Evolutionary conservation across 352 stramenopile species (phyloP).

Genomic region (Phytophthora vignae): DNA sequence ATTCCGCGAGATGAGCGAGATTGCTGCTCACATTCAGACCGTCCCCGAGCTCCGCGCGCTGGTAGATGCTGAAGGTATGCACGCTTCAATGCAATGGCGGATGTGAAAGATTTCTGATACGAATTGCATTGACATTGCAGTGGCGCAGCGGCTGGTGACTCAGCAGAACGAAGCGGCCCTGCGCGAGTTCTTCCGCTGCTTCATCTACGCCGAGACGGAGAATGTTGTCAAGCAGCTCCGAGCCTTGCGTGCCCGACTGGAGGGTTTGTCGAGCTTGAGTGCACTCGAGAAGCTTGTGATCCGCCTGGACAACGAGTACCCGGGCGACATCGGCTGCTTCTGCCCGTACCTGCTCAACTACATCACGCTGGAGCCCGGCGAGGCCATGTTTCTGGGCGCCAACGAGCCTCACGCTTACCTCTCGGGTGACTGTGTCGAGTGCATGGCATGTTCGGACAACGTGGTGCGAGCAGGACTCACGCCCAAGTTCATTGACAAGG

Average conservation of each 20-base stretch:
- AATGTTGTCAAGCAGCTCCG: slow-evolving; percentile 79
- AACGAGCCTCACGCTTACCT: slow-evolving; percentile 99
- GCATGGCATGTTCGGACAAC: slow-evolving; percentile 99
- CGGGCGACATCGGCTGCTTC: slow-evolving; percentile 97
- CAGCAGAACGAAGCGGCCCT: slow-evolving; percentile 55
- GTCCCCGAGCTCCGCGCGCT: slow-evolving; percentile 92
- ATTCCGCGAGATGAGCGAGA: slow-evolving; percentile 95
- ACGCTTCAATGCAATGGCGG: background rate
- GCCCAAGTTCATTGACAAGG: slow-evolving; percentile 99
- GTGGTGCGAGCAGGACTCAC: slow-evolving; percentile 98
- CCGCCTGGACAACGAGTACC: slow-evolving; percentile 94
- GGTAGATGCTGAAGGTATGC: slow-evolving; percentile 54
- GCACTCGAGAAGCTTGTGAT: slow-evolving; percentile 87
- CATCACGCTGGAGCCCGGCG: slow-evolving; percentile 94
- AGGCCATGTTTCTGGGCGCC: slow-evolving; percentile 97
- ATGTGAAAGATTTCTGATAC: background rate
- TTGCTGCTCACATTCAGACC: slow-evolving; percentile 86
- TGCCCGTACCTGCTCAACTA: slow-evolving; percentile 99
- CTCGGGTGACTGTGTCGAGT: slow-evolving; percentile 96
- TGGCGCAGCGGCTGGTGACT: slow-evolving; percentile 44
- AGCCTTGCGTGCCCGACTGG: slow-evolving; percentile 81
- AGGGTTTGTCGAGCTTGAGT: slow-evolving; percentile 38
- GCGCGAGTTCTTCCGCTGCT: slow-evolving; percentile 77
- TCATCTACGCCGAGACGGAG: slow-evolving; percentile 79
- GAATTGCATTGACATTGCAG: slow-evolving; percentile 27